Evolutionary conservation across 1,284 basidiomycete genomes (phyloP).

Genomic region (Coniferiporia weirii): DNA sequence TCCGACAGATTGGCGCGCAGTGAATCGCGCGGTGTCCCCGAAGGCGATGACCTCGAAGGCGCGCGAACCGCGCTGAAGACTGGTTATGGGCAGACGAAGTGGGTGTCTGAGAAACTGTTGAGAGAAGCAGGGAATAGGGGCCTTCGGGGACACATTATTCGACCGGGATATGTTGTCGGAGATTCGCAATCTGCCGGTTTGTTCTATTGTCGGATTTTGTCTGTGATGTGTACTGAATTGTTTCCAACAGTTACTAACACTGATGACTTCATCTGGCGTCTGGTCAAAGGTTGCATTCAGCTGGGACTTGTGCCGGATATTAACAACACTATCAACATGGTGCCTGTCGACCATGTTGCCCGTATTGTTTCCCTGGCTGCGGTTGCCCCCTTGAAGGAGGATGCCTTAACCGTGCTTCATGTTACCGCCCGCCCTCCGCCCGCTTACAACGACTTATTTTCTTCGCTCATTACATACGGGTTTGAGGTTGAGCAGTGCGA

Average conservation of each 20-base stretch:
- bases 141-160: slow-evolving; percentile 82
- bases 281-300: slow-evolving; percentile 97
- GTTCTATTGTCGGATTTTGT: slow-evolving; percentile 24
- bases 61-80: slow-evolving; percentile 74
- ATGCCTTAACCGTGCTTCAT: slow-evolving; percentile 72
- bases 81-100: slow-evolving; percentile 97
- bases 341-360: slow-evolving; percentile 96
- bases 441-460: slow-evolving; percentile 88
- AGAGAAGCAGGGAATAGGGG: slow-evolving; percentile 89
- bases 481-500: slow-evolving; percentile 78
- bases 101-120: slow-evolving; percentile 95
- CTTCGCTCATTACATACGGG: slow-evolving; percentile 74
- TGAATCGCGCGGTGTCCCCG: slow-evolving; percentile 68
- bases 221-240: slow-evolving; percentile 10
- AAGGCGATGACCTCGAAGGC: slow-evolving; percentile 89
- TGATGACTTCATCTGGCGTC: slow-evolving; percentile 97
- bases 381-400: slow-evolving; percentile 44
- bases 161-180: slow-evolving; percentile 96
- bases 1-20: slow-evolving; percentile 65
- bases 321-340: slow-evolving; percentile 98
- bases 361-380: slow-evolving; percentile 74
- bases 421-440: slow-evolving; percentile 84
- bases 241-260: slow-evolving; percentile 87
- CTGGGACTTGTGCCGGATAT: slow-evolving; percentile 95
- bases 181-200: slow-evolving; percentile 82